Evolutionary conservation across 805 yeast genomes (phyloP).

Genomic region (Zygoascus tannicola): DNA sequence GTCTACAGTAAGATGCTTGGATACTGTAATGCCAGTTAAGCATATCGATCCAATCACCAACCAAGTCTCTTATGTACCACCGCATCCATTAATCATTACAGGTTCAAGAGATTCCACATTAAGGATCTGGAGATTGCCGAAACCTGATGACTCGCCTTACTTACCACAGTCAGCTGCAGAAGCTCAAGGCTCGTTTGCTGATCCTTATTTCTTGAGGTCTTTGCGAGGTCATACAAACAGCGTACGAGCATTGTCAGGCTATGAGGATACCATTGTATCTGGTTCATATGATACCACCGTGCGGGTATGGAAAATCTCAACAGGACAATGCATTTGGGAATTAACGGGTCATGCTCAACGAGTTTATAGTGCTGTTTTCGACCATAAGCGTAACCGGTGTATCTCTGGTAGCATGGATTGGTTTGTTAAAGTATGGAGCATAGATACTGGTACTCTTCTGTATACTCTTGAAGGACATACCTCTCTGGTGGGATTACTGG

Average conservation of each 20-base stretch:
- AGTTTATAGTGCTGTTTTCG: constrained; percentile 83
- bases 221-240: constrained; percentile 69
- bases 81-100: constrained; percentile 62
- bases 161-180: constrained; percentile 27
- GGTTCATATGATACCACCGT: constrained; percentile 89
- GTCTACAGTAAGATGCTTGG: constrained; percentile 87
- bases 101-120: constrained; percentile 82
- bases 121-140: constrained; percentile 77
- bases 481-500: constrained; percentile 79
- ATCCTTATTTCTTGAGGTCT: constrained; percentile 60
- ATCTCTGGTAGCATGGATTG: constrained; percentile 89
- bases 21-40: constrained; percentile 59
- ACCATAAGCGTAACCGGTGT: constrained; percentile 65
- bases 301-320: constrained; percentile 83
- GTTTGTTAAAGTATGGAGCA: constrained; percentile 82
- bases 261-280: constrained; percentile 72
- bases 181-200: constrained; percentile 19
- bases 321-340: constrained; percentile 62
- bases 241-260: constrained; percentile 81
- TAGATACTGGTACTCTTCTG: constrained; percentile 61
- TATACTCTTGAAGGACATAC: constrained; percentile 78
- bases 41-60: constrained; percentile 50
- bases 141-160: constrained; percentile 26
- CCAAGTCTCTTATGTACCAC: constrained; percentile 45
- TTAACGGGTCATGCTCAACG: constrained; percentile 78